Evolutionary conservation across 2,329 filamentous ascomycete species (phyloP), one percentile per base, ranked within the genome.

Genomic region (Colletotrichum somersetense): DNA sequence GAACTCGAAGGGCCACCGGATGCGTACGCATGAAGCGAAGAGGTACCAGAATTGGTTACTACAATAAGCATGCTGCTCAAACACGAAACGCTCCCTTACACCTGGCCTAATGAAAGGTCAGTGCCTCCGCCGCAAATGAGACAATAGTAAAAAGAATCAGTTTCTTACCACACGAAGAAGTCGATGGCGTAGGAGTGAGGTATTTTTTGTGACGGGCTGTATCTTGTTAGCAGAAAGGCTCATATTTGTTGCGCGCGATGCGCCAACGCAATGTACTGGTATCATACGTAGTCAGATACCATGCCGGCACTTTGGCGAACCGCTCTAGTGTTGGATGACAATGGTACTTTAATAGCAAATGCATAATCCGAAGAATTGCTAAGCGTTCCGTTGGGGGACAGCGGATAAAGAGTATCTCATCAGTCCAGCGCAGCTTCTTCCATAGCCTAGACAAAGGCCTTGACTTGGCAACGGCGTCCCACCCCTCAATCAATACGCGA

Each of bases 141-240:
- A 38, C 20, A 2, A 56, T 3, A 10, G 8, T 8, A 35, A 23
- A 11, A n/a, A 26, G 16, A 6, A 1, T 23, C 3, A 1, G 11
- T 16, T 1, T 59, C 75, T 20, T 75, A 78, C 78, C 78, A 80
- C 33, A 78, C 77, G 5, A 80, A 78, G 48, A 78, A 80, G 69
- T 80, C 78, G 11, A 80, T 79, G 1, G 76, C 78, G 33, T 77
- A 78, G 0, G 78, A 76, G 11, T 80, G 78, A 1, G 78, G 74
- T 1, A 80, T 44, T 0, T 69, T 59, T 63, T 80, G 78, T 10
- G 78, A 79, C 1, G 78, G 78, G 26, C 78, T 80, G 14, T 1
- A 1, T 4, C 26, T 2, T 6, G 46, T 76, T 33, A 77, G 40
- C 48, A 16, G 26, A 30, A 52, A 42, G 1, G 26, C 11, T 3